Base-by-base conservation (phyloP, 2,329 filamentous ascomycete species). In the Metarhizium sp. region DNA sequence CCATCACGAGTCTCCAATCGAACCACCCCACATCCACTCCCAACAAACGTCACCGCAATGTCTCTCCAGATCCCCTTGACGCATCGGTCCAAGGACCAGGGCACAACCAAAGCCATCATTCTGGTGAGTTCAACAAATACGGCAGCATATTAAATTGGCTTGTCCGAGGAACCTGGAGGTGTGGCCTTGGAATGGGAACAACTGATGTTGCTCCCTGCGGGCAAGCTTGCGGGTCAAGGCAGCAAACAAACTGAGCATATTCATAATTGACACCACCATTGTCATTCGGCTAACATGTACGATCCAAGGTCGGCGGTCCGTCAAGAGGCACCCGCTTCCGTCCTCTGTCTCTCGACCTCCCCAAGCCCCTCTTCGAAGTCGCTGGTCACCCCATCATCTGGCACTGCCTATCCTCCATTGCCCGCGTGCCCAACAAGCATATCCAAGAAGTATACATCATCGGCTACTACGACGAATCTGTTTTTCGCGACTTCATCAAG, bases 401-500 rank as follows among this genome's bases (percentile, higher is more conserved):
- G 81, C 94, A 99, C 79, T 96, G 92, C 79, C 83, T 99, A 70
- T 88, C 87, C 67, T 91, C 94, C 66, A 82, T 97, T 67, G 85
- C 89, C 62, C 95, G 92, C 71, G 89, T 97, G 58, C 87, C 90
- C 66, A 87, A 89, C 67, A 81, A 72, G 62, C 68, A 72, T 60
- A 90, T 99, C 73, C 89, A 91, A 69, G 94, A 99, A 75, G 92
- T 99, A 65, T 92, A 94, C 78, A 86, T 99, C 67, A 95, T 99
- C 68, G 94, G 94, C 68, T 99, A 99, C 82, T 99, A 97, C 73
- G 94, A 99, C 71, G 94, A 97, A 77, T 82, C 84, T 48, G 90
- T 97, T 66, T 96, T 97, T 82, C 88, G 91, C 67, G 92, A 96
- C 75, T 97, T 97, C 76, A 95, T 97, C 78, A 96, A 95, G 75